Percentiles rank a stretch among this genome's conserved stretches.
Evolutionary conservation across 208 protist genomes (phyloP).

Genomic region (Acanthamoeba lenticulata): DNA sequence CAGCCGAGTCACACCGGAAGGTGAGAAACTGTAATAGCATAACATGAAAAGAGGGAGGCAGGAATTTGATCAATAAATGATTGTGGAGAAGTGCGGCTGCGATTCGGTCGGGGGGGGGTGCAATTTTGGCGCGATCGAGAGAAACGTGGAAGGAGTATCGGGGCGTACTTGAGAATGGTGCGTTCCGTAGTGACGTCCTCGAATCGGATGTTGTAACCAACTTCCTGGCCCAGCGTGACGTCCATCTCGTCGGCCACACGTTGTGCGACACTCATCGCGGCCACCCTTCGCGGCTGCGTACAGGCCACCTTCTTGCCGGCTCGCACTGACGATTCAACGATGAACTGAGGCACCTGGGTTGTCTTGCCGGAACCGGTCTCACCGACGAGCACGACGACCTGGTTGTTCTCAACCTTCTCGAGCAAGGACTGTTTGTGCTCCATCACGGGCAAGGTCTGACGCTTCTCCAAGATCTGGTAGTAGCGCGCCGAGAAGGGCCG

Average conservation of each 20-base stretch:
- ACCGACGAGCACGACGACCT: slow-evolving; percentile 89
- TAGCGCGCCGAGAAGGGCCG: slow-evolving; percentile 86
- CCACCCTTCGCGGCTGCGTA: slow-evolving; percentile 99
- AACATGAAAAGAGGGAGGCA: neutral
- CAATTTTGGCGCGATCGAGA: neutral
- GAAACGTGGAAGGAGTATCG: neutral
- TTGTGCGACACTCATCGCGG: slow-evolving; percentile 98
- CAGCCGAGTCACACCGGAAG: slow-evolving; percentile 8
- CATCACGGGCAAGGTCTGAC: slow-evolving; percentile 89
- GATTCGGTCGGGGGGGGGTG: no score
- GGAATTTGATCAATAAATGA: neutral
- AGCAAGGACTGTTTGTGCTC: slow-evolving; percentile 88
- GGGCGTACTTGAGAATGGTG: slow-evolving; percentile 88
- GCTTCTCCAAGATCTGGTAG: slow-evolving; percentile 90
- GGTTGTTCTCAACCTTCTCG: slow-evolving; percentile 81
- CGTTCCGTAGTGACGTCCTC: slow-evolving; percentile 88
- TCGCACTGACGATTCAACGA: slow-evolving; percentile 83
- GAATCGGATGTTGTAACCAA: slow-evolving; percentile 95
- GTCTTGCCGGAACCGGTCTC: slow-evolving; percentile 96
- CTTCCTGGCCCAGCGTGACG: slow-evolving; percentile 86
- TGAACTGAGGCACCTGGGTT: slow-evolving; percentile 94
- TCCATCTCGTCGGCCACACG: slow-evolving; percentile 95
- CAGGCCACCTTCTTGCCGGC: slow-evolving; percentile 87
- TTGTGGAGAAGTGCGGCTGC: no score
- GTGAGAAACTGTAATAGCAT: neutral